Evolutionary conservation across 1,284 basidiomycete genomes (phyloP).

Genomic region (Cryptococcus sp.): DNA sequence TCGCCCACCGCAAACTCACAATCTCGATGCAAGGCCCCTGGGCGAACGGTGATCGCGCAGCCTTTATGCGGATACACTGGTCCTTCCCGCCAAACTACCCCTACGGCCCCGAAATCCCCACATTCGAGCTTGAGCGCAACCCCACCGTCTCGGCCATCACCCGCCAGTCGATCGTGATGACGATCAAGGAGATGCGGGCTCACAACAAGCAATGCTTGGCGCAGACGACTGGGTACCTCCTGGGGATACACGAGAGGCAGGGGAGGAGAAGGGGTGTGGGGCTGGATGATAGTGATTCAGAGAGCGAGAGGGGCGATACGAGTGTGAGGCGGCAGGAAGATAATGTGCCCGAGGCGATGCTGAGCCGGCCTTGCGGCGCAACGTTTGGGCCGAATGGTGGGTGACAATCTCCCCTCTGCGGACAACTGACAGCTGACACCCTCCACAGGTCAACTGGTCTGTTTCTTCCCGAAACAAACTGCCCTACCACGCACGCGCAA

Average conservation of each 20-base stretch:
- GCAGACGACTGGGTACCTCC: slow-evolving; percentile 70
- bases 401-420: background rate
- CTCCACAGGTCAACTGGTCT: slow-evolving; percentile 72
- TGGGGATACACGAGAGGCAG: slow-evolving; percentile 55
- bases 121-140: slow-evolving; percentile 76
- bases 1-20: slow-evolving; percentile 75
- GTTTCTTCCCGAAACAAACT: slow-evolving; percentile 66
- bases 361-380: slow-evolving; percentile 45
- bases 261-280: slow-evolving; percentile 36
- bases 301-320: slow-evolving; percentile 42
- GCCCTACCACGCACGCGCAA: slow-evolving; percentile 35
- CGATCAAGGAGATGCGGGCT: slow-evolving; percentile 68
- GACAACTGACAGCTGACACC: slow-evolving; percentile 1
- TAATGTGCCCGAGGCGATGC: slow-evolving; percentile 33
- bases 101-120: slow-evolving; percentile 62
- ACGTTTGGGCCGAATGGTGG: slow-evolving; percentile 79
- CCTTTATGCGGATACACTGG: slow-evolving; percentile 76
- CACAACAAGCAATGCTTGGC: slow-evolving; percentile 73
- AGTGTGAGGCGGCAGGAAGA: slow-evolving; percentile 18
- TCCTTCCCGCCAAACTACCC: slow-evolving; percentile 84
- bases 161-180: slow-evolving; percentile 69
- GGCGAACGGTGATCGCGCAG: slow-evolving; percentile 64
- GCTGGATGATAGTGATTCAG: slow-evolving; percentile 41
- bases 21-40: slow-evolving; percentile 85
- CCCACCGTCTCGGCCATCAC: slow-evolving; percentile 72